Evolutionary conservation across 176 grass and related monocot species (phyloP).

Genomic region (Oryza coarctata): DNA sequence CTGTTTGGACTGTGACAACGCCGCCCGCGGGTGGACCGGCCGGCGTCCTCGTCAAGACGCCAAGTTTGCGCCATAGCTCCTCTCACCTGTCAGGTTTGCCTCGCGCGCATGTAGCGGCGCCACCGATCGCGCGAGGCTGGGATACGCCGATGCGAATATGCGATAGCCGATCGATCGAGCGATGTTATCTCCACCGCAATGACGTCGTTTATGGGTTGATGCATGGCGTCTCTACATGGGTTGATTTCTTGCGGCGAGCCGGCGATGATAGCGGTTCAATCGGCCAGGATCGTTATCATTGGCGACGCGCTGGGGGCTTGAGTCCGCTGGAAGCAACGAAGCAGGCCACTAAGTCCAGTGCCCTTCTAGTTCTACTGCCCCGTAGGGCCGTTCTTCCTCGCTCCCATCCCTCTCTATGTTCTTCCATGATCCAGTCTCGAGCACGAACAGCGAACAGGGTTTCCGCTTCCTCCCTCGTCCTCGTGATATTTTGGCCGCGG

Average conservation of each 20-base stretch:
- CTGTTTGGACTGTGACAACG: background rate
- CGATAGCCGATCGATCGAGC: background rate
- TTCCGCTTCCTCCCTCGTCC: background rate
- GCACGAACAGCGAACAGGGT: background rate
- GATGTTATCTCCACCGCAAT: no score
- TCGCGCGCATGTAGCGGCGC: background rate
- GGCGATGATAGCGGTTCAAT: background rate
- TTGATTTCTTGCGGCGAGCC: background rate
- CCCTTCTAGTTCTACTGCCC: no score
- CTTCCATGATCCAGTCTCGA: background rate
- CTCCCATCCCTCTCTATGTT: no score
- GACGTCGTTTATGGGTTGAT: background rate
- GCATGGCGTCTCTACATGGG: no score
- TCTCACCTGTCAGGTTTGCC: background rate
- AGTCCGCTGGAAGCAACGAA: background rate
- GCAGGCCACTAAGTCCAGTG: no score
- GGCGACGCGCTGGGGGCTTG: background rate
- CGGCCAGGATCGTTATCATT: background rate
- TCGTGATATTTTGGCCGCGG: conserved; percentile 3
- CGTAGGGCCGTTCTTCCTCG: no score
- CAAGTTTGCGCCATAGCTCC: background rate
- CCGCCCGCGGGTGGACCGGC: background rate
- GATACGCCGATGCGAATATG: background rate
- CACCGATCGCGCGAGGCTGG: no score
- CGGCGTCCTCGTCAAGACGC: background rate